Evolutionary conservation across 441 rosid genomes (phyloP).

Genomic region (Manihot esculenta): DNA sequence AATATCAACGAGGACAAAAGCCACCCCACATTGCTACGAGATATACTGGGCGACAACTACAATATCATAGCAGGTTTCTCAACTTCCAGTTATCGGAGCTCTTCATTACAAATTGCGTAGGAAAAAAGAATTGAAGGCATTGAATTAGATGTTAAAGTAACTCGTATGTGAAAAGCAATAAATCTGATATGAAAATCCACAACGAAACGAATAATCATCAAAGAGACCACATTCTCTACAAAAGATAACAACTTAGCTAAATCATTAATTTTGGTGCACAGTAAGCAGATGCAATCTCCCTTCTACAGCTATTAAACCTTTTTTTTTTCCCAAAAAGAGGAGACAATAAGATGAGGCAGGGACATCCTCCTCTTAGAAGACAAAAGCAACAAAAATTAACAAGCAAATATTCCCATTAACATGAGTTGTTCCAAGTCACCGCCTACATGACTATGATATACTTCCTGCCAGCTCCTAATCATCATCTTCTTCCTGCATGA

Average conservation of each 20-base stretch:
- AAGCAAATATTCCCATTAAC: constrained; percentile 36
- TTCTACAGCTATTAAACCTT: constrained; percentile 41
- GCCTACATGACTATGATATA: constrained; percentile 43
- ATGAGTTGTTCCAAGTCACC: constrained; percentile 40
- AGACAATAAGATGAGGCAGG: constrained; percentile 25
- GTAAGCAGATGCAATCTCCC: constrained; percentile 42
- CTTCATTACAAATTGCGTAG: too few species aligned
- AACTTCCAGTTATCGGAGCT: too few species aligned
- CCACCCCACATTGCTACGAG: too few species aligned
- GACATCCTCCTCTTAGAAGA: constrained; percentile 25
- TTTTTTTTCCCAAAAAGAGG: constrained; percentile 14
- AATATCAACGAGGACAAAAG: too few species aligned
- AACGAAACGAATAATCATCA: background rate
- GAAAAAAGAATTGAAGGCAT: too few species aligned
- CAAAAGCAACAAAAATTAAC: constrained; percentile 22
- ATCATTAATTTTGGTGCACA: constrained; percentile 32
- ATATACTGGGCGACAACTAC: too few species aligned
- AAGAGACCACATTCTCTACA: constrained; percentile 19
- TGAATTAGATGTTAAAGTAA: background rate
- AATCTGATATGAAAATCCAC: background rate
- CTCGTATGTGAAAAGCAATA: background rate
- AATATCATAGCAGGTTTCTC: too few species aligned
- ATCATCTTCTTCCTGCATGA: constrained; percentile 72
- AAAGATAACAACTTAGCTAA: constrained; percentile 27
- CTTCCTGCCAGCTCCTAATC: constrained; percentile 40